A percentile compares a stretch with the other conserved stretches of the same genome.
phyloP scores from a whole-genome alignment of 495 filamentous ascomycete genomes.

The Podospora tetraspora region DNA sequence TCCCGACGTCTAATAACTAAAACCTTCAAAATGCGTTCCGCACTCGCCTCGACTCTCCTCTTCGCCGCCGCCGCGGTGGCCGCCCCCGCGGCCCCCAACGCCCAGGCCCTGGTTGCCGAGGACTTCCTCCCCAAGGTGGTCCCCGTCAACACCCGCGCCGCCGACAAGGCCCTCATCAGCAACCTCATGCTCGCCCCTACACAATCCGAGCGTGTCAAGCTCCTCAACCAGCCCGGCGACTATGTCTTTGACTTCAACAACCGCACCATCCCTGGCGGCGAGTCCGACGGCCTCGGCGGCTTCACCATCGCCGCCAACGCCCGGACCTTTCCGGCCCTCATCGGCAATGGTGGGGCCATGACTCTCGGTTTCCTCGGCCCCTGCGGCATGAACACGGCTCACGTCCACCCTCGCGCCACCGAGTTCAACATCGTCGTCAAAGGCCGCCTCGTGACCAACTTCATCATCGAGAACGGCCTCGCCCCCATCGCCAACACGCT shows the following conservation, averaged over 20 bases:
- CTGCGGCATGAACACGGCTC: conserved; percentile 45
- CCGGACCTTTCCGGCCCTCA: conserved; percentile 9
- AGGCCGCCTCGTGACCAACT: conserved; percentile 43
- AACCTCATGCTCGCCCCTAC: conserved; percentile 3
- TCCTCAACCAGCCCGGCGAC: conserved; percentile 11
- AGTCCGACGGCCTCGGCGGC: conserved; percentile 3
- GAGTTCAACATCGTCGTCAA: conserved; percentile 41
- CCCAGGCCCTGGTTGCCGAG: background rate
- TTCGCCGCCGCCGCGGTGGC: conserved; percentile 8
- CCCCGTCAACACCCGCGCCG: conserved; percentile 5
- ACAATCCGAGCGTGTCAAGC: conserved; percentile 3
- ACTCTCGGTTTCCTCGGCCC: conserved; percentile 9
- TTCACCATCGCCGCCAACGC: conserved; percentile 8
- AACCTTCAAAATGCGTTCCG: conserved; percentile 8
- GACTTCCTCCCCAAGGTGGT: conserved; percentile 9
- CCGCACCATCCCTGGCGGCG: conserved; percentile 2
- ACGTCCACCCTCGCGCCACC: conserved; percentile 42
- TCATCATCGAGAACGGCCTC: conserved; percentile 47
- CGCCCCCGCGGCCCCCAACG: conserved; percentile 1
- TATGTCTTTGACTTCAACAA: conserved; percentile 10
- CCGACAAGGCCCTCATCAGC: conserved; percentile 3
- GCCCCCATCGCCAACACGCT: conserved; percentile 30
- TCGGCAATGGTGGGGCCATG: conserved; percentile 10
- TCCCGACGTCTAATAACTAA: background rate
- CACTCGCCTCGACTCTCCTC: conserved; percentile 4